Conservation (phyloP, 805 yeast species). For the Cyberlindnera misumaiensis region DNA sequence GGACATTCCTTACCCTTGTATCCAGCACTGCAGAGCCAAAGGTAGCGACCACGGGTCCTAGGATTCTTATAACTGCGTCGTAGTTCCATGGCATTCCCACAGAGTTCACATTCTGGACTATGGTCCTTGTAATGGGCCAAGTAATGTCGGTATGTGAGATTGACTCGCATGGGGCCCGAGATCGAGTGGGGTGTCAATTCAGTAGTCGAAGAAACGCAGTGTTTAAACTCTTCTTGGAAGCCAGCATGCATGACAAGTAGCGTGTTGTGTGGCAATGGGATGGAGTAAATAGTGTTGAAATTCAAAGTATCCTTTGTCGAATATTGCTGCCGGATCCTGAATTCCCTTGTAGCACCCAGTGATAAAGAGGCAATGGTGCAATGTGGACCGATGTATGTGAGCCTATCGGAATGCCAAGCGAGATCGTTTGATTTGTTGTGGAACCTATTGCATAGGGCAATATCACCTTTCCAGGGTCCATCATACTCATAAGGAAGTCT, state of each 20-base stretch:
- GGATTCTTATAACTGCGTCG: conserved; percentile 47
- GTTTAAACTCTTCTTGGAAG: conserved; percentile 71
- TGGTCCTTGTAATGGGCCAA: conserved; percentile 30
- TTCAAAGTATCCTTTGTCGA: conserved; percentile 19
- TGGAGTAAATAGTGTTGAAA: conserved; percentile 33
- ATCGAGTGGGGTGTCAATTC: conserved; percentile 39
- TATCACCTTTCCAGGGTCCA: conserved; percentile 43
- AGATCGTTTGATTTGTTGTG: conserved; percentile 42
- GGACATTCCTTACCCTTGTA: conserved; percentile 41
- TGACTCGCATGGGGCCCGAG: conserved; percentile 47
- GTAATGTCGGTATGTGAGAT: conserved; percentile 58
- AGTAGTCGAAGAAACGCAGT: conserved; percentile 45
- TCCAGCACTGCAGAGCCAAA: conserved; percentile 56
- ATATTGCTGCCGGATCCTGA: conserved; percentile 45
- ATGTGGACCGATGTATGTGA: conserved; percentile 68
- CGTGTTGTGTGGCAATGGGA: conserved; percentile 67
- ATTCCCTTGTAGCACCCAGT: conserved; percentile 64
- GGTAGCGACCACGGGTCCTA: conserved; percentile 45
- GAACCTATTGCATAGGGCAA: conserved; percentile 53
- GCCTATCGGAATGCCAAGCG: conserved; percentile 73
- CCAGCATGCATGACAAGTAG: conserved; percentile 71
- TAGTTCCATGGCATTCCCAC: conserved; percentile 40
- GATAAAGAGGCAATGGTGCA: conserved; percentile 62
- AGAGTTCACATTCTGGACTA: conserved; percentile 37
- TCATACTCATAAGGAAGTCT: conserved; percentile 32